A percentile compares a stretch with the other conserved stretches of the same genome.
Conservation (phyloP, 805 yeast genomes). For the Wickerhamomyces mucosus region DNA sequence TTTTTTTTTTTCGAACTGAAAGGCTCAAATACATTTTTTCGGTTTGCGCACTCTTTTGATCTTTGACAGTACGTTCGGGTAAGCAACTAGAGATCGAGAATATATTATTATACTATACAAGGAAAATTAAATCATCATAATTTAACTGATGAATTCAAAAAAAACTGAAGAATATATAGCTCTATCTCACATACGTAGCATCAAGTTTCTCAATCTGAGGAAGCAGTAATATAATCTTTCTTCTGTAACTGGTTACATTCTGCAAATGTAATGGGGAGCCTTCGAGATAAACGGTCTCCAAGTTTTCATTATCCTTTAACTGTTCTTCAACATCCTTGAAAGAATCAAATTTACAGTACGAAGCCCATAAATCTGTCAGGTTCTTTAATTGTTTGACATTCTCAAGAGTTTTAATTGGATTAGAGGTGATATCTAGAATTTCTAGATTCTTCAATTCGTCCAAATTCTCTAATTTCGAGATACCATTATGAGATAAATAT, state of each 20-base stretch:
- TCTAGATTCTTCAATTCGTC: constrained; percentile 58
- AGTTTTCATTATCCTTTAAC: constrained; percentile 47
- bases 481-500: constrained; percentile 79
- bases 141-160: no score
- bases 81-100: no score
- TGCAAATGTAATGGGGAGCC: constrained; percentile 78
- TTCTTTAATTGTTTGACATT: constrained; percentile 53
- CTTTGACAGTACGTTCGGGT: no score
- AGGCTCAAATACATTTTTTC: no score
- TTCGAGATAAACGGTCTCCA: constrained; percentile 90
- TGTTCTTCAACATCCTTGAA: constrained; percentile 64
- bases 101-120: no score
- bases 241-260: constrained; percentile 74
- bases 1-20: no score
- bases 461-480: constrained; percentile 65
- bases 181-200: constrained; percentile 58
- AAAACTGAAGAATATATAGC: no score
- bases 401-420: constrained; percentile 51
- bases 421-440: constrained; percentile 76
- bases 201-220: constrained; percentile 75
- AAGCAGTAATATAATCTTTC: constrained; percentile 67
- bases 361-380: constrained; percentile 94
- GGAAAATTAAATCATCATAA: no score
- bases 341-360: constrained; percentile 58
- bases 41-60: no score